Conservation (phyloP, 345 rosid genomes). For the Gossypium sturtianum region DNA sequence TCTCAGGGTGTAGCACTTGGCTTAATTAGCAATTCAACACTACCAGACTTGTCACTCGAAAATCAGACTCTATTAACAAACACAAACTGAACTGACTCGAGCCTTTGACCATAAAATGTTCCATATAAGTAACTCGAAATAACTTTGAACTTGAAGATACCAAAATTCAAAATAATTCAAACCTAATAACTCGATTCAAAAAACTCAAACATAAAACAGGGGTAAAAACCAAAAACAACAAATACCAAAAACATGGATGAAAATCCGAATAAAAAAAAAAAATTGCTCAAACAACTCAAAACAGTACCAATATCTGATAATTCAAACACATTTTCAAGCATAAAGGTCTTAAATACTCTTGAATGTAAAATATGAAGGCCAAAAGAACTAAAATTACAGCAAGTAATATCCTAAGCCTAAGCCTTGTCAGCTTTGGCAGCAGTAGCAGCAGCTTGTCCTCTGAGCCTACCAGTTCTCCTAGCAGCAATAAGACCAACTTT, state of each 20-base stretch:
- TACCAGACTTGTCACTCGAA: too few species aligned
- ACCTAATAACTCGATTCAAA: too few species aligned
- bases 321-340: slow-evolving; percentile 11
- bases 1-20: neutral
- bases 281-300: slow-evolving; percentile 4
- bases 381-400: neutral
- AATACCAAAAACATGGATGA: neutral
- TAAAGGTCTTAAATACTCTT: neutral
- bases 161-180: too few species aligned
- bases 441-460: slow-evolving; percentile 70
- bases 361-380: neutral
- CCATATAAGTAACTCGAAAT: too few species aligned
- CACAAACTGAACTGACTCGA: too few species aligned
- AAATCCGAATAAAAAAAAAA: neutral
- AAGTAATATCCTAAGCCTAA: neutral
- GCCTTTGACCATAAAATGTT: too few species aligned
- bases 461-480: slow-evolving; percentile 68
- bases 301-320: neutral
- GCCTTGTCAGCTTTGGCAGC: slow-evolving; percentile 59
- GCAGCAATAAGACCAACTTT: slow-evolving; percentile 84
- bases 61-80: too few species aligned
- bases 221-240: neutral
- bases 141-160: too few species aligned
- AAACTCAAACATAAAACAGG: too few species aligned
- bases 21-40: too few species aligned